A percentile compares a stretch with the other conserved stretches of the same genome.
These are phyloP conservation scores for Termitomyces sp. DNA, from an alignment of 768 basidiomycete species.

Conservation along the genomic window DNA sequence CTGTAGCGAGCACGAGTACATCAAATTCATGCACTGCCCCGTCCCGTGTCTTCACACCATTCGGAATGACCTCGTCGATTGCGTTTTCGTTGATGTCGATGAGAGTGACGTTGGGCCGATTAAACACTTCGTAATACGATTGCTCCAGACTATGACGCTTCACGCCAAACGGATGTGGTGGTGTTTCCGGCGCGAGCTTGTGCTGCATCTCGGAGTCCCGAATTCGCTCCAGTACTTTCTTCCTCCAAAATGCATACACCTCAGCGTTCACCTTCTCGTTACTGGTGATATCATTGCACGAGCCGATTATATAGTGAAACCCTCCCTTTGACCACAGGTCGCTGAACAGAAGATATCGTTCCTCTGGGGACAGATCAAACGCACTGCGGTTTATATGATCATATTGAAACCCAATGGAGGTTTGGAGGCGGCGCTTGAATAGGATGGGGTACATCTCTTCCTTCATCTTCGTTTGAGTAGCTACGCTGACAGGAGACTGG, in stretches of 20 bases:
- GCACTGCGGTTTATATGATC: slow-evolving; percentile 5
- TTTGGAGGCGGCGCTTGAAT: slow-evolving; percentile 16
- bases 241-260: slow-evolving; percentile 10
- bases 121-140: slow-evolving; percentile 19
- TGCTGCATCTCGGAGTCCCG: slow-evolving; percentile 14
- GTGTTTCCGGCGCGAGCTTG: slow-evolving; percentile 3
- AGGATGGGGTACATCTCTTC: slow-evolving; percentile 1
- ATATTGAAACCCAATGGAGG: slow-evolving; percentile 13
- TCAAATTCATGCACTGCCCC: slow-evolving; percentile 1
- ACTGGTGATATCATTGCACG: slow-evolving; percentile 11
- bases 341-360: slow-evolving; percentile 15
- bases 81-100: slow-evolving; percentile 1
- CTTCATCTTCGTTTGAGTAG: slow-evolving; percentile 14
- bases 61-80: slow-evolving; percentile 13
- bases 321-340: slow-evolving; percentile 4
- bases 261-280: slow-evolving; percentile 15
- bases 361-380: slow-evolving; percentile 15
- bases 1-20: neutral
- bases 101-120: slow-evolving; percentile 20
- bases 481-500: slow-evolving; percentile 13
- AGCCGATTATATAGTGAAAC: slow-evolving; percentile 16
- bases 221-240: neutral
- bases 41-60: slow-evolving; percentile 17
- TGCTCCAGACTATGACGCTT: slow-evolving; percentile 21
- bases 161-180: slow-evolving; percentile 20